Percentiles rank a stretch among this genome's conserved stretches.
phyloP scores from a whole-genome alignment of 257 asterid genomes.

The Osmanthus fragrans region DNA sequence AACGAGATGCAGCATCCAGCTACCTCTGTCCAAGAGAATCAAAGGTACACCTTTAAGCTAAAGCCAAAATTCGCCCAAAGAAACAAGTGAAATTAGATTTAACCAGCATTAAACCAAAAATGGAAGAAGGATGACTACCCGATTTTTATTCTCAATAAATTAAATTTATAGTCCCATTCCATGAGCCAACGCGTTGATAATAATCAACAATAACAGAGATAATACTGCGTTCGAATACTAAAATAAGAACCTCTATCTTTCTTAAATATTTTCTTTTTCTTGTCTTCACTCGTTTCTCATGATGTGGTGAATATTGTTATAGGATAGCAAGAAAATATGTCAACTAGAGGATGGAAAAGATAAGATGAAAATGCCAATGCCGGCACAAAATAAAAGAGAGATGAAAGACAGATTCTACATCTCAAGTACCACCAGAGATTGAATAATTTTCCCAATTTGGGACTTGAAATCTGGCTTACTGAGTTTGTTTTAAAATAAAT shows the following conservation, averaged over 20 bases:
- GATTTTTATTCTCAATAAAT: not conserved
- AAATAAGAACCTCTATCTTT: not conserved
- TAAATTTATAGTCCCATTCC: not conserved
- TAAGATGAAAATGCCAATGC: slow-evolving; percentile 36
- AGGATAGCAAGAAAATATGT: slow-evolving; percentile 35
- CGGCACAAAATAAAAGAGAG: slow-evolving; percentile 30
- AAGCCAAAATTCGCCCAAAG: not conserved
- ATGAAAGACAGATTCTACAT: slow-evolving; percentile 6
- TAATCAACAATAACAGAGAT: too few species aligned
- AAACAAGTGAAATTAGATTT: not conserved
- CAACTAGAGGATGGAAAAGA: slow-evolving; percentile 32
- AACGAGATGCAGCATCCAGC: slow-evolving; percentile 30
- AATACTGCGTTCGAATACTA: too few species aligned
- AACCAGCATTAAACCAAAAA: not conserved
- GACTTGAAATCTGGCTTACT: not conserved
- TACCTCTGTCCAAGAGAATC: slow-evolving; percentile 32
- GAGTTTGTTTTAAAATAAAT: not conserved
- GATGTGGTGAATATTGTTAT: not conserved
- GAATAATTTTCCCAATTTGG: not conserved
- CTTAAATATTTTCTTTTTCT: not conserved
- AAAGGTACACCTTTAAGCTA: slow-evolving; percentile 26
- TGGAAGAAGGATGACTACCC: not conserved
- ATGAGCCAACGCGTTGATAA: not conserved
- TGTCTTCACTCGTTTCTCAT: not conserved
- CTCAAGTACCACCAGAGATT: slow-evolving; percentile 19